Evolutionary conservation across 2,329 filamentous ascomycete genomes (phyloP).

Genomic region (Calonectria pseudoreteaudii): DNA sequence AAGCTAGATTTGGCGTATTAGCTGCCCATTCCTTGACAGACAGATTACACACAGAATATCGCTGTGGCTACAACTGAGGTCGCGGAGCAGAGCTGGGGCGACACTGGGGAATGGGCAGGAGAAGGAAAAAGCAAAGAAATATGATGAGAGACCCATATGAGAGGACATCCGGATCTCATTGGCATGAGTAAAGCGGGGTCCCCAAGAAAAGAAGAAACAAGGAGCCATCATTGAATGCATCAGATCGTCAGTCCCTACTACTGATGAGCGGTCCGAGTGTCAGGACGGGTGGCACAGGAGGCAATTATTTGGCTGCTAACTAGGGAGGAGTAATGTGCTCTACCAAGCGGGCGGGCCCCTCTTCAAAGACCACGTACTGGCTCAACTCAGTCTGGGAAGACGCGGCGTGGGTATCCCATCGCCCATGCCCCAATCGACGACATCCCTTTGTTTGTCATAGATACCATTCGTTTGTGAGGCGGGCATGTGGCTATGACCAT

Average conservation of each 20-base stretch:
- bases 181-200: slow-evolving; percentile 6
- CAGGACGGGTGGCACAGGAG: not conserved
- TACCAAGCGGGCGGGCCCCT: slow-evolving; percentile 4
- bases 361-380: not conserved
- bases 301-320: slow-evolving; percentile 3
- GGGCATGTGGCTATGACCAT: slow-evolving; percentile 17
- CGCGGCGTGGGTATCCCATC: slow-evolving; percentile 1
- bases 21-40: slow-evolving; percentile 10
- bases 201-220: not conserved
- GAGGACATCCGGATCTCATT: not conserved
- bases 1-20: slow-evolving; percentile 4
- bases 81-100: not conserved
- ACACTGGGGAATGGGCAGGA: not conserved
- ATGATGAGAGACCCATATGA: not conserved
- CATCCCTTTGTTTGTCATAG: slow-evolving; percentile 17
- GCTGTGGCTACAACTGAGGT: slow-evolving; percentile 6
- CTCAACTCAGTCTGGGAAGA: slow-evolving; percentile 5
- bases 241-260: slow-evolving; percentile 4
- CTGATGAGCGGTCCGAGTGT: slow-evolving; percentile 1
- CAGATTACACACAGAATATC: slow-evolving; percentile 1
- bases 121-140: not conserved
- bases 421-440: slow-evolving; percentile 13
- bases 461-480: slow-evolving; percentile 20
- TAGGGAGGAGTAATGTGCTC: not conserved
- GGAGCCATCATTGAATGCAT: not conserved